A percentile compares a stretch with the other conserved stretches of the same genome.
phyloP scores from a whole-genome alignment of 345 rosid genomes.

The Xanthoceras sorbifolium region DNA sequence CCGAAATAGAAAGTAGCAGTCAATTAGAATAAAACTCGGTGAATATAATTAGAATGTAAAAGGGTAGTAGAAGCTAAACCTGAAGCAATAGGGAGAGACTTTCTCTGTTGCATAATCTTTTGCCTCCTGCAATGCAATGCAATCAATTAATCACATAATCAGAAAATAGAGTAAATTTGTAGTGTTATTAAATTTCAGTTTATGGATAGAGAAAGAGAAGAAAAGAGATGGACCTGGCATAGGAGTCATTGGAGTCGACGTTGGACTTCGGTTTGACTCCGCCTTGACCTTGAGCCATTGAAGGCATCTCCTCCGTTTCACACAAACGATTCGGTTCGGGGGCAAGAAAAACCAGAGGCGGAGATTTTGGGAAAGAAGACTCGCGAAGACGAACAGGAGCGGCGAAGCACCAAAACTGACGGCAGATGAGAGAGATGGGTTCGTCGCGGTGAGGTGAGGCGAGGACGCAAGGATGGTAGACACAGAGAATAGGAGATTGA shows the following conservation, averaged over 20 bases:
- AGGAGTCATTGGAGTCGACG: conserved; percentile 27
- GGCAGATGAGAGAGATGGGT: too few species aligned
- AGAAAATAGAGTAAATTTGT: too few species aligned
- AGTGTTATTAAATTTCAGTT: neutral
- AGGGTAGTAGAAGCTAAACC: conserved; percentile 33
- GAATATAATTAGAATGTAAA: neutral
- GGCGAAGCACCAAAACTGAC: too few species aligned
- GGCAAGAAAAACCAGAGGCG: too few species aligned
- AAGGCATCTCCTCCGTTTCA: conserved; percentile 39
- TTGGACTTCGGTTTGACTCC: conserved; percentile 31
- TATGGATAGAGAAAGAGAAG: neutral
- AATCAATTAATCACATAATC: conserved; percentile 15
- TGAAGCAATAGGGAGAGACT: conserved; percentile 84
- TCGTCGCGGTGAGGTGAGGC: too few species aligned
- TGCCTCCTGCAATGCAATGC: conserved; percentile 44
- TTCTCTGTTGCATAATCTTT: conserved; percentile 58
- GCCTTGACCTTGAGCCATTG: conserved; percentile 56
- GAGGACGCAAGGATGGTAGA: too few species aligned
- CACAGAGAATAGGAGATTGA: too few species aligned
- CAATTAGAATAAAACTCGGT: conserved; percentile 9
- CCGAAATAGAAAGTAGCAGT: neutral
- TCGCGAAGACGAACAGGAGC: too few species aligned
- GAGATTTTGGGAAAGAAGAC: too few species aligned
- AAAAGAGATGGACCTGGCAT: conserved; percentile 34
- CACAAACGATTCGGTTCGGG: too few species aligned